Percentiles rank a stretch among this genome's conserved stretches.
phyloP scores from a whole-genome alignment of 164 flowering plant genomes.

The Liquidambar formosana region DNA sequence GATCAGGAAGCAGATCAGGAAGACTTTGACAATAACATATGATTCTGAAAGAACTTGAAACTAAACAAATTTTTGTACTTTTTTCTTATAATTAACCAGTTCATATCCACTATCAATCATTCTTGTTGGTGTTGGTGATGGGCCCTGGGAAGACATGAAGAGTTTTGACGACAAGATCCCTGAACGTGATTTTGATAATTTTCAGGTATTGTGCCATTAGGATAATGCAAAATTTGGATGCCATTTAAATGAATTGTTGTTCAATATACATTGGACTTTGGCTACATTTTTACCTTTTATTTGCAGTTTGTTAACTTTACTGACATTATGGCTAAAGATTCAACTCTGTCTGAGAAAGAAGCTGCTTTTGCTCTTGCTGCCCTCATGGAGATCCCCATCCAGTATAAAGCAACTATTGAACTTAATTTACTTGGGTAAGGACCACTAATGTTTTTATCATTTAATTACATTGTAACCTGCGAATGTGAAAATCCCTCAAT shows the following conservation, averaged over 20 bases:
- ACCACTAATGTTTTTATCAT: not conserved
- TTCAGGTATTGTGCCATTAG: conserved; percentile 46
- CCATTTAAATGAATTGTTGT: not conserved
- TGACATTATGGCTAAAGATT: conserved; percentile 48
- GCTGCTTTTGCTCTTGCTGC: conserved; percentile 82
- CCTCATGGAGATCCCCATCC: conserved; percentile 79
- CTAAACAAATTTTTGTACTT: not conserved
- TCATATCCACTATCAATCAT: conserved; percentile 61
- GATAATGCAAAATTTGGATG: not conserved
- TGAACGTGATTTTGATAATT: conserved; percentile 65
- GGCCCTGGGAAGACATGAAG: conserved; percentile 86
- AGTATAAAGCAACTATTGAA: conserved; percentile 63
- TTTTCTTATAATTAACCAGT: conserved; percentile 36
- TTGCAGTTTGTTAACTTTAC: conserved; percentile 76
- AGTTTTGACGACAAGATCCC: conserved; percentile 78
- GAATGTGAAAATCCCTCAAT: no score
- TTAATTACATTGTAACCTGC: conserved; percentile 21
- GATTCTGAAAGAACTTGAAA: not conserved
- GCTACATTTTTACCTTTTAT: not conserved
- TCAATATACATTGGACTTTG: not conserved
- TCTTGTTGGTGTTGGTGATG: conserved; percentile 85
- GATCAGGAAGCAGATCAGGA: no score
- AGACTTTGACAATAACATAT: not conserved
- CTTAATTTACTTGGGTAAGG: conserved; percentile 55
- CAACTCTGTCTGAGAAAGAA: conserved; percentile 41